phyloP scores from a whole-genome alignment of 2,329 filamentous ascomycete genomes.

The Aureobasidium uvarum region DNA sequence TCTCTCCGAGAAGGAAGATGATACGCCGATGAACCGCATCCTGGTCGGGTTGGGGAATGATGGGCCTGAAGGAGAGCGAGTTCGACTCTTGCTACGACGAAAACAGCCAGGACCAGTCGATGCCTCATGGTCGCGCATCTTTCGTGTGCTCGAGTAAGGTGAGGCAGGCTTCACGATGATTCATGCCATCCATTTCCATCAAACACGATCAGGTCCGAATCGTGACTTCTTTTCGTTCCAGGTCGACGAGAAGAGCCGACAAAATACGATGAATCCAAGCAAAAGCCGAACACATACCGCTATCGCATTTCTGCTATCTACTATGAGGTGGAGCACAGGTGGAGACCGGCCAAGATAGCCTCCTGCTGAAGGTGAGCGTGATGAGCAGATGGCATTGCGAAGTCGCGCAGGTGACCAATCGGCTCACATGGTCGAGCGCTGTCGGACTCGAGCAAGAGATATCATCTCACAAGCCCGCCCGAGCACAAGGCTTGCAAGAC shows the following conservation, averaged over 20 bases:
- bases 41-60: neutral
- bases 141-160: neutral
- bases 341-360: constrained; percentile 11
- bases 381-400: constrained; percentile 17
- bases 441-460: constrained; percentile 18
- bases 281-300: neutral
- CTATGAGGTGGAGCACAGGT: constrained; percentile 19
- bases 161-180: neutral
- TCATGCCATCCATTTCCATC: neutral
- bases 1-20: neutral
- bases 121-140: neutral
- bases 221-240: neutral
- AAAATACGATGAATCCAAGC: neutral
- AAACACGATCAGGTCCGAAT: neutral
- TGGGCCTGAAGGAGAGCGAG: neutral
- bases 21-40: neutral
- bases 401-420: constrained; percentile 23
- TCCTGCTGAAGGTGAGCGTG: constrained; percentile 17
- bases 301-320: neutral
- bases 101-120: neutral
- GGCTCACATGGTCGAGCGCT: constrained; percentile 21
- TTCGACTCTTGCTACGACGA: neutral
- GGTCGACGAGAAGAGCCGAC: too few relatives aligned
- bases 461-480: neutral
- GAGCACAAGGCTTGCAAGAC: constrained; percentile 1